Percentiles rank a stretch among this genome's conserved stretches.
These are phyloP conservation scores for Echeveria elegans DNA, from an alignment of 164 flowering plant genomes.

Conservation along the genomic window DNA sequence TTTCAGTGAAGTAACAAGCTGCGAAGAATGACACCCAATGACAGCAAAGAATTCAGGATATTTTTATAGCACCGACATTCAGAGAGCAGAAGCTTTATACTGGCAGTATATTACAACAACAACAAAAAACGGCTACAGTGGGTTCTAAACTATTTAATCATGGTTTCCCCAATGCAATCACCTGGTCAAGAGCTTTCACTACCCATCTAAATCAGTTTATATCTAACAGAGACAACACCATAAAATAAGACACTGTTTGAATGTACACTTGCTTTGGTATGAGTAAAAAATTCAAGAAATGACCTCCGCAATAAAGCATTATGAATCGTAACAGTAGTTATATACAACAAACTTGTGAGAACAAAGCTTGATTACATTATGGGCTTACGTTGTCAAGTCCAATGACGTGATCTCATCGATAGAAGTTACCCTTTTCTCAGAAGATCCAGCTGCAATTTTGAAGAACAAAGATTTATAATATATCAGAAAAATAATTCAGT, in stretches of 20 bases:
- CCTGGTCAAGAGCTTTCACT: not conserved
- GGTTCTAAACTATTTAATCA: too few relatives aligned
- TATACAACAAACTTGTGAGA: not conserved
- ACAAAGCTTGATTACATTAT: not conserved
- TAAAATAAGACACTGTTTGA: not conserved
- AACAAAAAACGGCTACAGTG: too few relatives aligned
- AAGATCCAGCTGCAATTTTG: slow-evolving; percentile 35
- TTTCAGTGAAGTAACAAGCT: not conserved
- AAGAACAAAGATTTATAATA: not conserved
- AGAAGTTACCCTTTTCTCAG: slow-evolving; percentile 48
- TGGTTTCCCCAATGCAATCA: not conserved
- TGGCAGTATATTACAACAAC: too few relatives aligned
- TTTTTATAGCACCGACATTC: too few relatives aligned
- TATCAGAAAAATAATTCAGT: not conserved
- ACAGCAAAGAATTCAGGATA: not conserved
- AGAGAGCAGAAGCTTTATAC: not conserved
- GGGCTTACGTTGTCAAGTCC: slow-evolving; percentile 68
- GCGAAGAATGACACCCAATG: not conserved
- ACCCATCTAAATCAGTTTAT: not conserved
- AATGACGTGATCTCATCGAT: slow-evolving; percentile 57
- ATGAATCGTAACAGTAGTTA: not conserved
- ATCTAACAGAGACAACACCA: not conserved
- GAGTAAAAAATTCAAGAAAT: not conserved
- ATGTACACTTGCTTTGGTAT: not conserved
- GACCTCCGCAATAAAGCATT: not conserved